Evolutionary conservation across 495 filamentous ascomycete genomes (phyloP).

Genomic region (Lepraria neglecta): DNA sequence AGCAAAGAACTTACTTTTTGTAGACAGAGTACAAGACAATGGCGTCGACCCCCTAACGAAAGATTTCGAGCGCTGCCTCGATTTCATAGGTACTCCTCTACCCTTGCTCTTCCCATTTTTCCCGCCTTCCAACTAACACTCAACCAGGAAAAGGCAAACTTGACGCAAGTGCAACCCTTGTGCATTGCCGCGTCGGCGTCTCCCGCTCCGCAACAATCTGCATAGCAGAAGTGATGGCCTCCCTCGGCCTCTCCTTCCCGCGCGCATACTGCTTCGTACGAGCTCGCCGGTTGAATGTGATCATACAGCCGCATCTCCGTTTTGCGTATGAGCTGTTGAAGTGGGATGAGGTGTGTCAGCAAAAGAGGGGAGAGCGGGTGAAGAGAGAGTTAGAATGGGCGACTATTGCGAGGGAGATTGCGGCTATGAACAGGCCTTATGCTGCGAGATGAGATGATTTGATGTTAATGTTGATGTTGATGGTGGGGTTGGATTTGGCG

Average conservation of each 20-base stretch:
- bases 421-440: slow-evolving; percentile 95
- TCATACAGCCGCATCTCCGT: slow-evolving; percentile 63
- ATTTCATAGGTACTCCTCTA: slow-evolving; percentile 70
- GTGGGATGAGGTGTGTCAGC: slow-evolving; percentile 71
- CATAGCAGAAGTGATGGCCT: slow-evolving; percentile 94
- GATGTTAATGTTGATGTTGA: not conserved
- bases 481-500: not conserved
- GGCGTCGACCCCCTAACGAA: slow-evolving; percentile 86
- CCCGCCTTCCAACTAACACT: not conserved
- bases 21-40: slow-evolving; percentile 89
- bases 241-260: slow-evolving; percentile 72
- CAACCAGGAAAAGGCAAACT: slow-evolving; percentile 62
- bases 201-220: slow-evolving; percentile 94
- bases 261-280: slow-evolving; percentile 95
- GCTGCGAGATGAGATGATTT: slow-evolving; percentile 37
- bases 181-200: slow-evolving; percentile 95
- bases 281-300: slow-evolving; percentile 74
- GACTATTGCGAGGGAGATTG: slow-evolving; percentile 81
- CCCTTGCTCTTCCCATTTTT: not conserved
- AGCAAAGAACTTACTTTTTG: slow-evolving; percentile 63
- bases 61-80: slow-evolving; percentile 79
- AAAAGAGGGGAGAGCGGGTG: slow-evolving; percentile 40
- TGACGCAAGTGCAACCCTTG: slow-evolving; percentile 77
- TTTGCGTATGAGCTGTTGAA: slow-evolving; percentile 76
- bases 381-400: slow-evolving; percentile 86